These are phyloP conservation scores for Ammopiptanthus mongolicus DNA, from an alignment of 306 rosid species.

Conservation along the genomic window DNA sequence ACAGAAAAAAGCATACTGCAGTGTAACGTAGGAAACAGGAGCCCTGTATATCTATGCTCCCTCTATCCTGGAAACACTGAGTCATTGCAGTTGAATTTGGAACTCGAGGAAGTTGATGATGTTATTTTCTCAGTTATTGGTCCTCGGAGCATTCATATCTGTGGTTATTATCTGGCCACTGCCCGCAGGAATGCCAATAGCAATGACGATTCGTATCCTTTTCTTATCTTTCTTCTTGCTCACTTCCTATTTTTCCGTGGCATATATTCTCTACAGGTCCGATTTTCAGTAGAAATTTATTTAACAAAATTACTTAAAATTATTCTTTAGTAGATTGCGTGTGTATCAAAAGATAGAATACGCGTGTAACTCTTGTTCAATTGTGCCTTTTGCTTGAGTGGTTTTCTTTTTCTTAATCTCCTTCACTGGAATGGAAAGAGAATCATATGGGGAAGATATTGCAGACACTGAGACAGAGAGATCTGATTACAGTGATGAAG, in stretches of 20 bases:
- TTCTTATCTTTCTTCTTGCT: neutral
- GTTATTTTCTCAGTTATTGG: slow-evolving; percentile 88
- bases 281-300: too few species aligned
- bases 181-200: neutral
- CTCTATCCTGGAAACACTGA: slow-evolving; percentile 65
- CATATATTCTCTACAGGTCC: too few species aligned
- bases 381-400: too few species aligned
- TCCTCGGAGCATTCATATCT: slow-evolving; percentile 79
- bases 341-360: too few species aligned
- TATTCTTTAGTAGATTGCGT: too few species aligned
- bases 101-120: slow-evolving; percentile 66
- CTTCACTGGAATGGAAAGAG: slow-evolving; percentile 50
- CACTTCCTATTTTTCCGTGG: too few species aligned
- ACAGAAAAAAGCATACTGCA: slow-evolving; percentile 63
- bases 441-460: slow-evolving; percentile 86
- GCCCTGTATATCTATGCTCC: slow-evolving; percentile 77
- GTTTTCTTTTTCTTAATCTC: slow-evolving; percentile 26
- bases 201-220: slow-evolving; percentile 67
- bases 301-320: too few species aligned
- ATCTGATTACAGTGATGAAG: slow-evolving; percentile 56
- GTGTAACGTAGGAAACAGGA: slow-evolving; percentile 77
- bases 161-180: slow-evolving; percentile 54
- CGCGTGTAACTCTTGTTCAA: neutral
- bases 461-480: slow-evolving; percentile 68
- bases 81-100: slow-evolving; percentile 76